These are phyloP conservation scores for Chaetoscypha palmicola DNA, from an alignment of 2,329 filamentous ascomycete genomes.

Conservation along the genomic window DNA sequence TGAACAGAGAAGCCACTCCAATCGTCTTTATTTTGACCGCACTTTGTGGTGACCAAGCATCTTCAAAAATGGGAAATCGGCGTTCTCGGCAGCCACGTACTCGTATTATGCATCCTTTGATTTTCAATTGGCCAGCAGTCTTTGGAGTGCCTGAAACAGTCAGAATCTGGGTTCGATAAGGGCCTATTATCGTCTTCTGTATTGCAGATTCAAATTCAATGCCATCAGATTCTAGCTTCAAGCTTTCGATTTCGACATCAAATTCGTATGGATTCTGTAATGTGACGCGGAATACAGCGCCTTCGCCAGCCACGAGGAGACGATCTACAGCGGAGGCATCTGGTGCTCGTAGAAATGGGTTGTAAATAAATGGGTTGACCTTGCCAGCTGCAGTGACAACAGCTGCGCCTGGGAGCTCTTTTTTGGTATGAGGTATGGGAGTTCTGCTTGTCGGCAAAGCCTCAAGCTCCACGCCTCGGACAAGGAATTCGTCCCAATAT, in stretches of 20 bases:
- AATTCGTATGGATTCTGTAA: constrained; percentile 94
- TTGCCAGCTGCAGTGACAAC: constrained; percentile 34
- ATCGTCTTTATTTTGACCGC: constrained; percentile 71
- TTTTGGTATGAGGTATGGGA: constrained; percentile 57
- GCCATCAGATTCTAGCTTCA: constrained; percentile 68
- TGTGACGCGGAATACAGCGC: constrained; percentile 70
- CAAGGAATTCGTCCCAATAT: constrained; percentile 95
- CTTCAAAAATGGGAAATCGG: constrained; percentile 74
- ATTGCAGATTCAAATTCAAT: constrained; percentile 61
- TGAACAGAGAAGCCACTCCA: constrained; percentile 47
- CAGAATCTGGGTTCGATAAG: constrained; percentile 76
- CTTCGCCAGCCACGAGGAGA: constrained; percentile 72
- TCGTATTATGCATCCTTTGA: constrained; percentile 73
- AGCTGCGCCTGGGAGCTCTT: constrained; percentile 40
- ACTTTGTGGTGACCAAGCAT: constrained; percentile 64
- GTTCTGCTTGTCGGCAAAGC: constrained; percentile 50
- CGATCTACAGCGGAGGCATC: constrained; percentile 54
- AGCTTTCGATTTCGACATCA: constrained; percentile 78
- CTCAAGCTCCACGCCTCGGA: constrained; percentile 69
- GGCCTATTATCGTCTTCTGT: constrained; percentile 63
- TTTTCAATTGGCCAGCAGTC: constrained; percentile 58
- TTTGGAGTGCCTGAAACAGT: constrained; percentile 63
- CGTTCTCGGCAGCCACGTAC: constrained; percentile 76
- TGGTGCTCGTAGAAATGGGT: constrained; percentile 72
- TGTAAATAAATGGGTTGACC: constrained; percentile 86